Base-by-base conservation (phyloP, 2,329 filamentous ascomycete species). In the Huntiella abstrusa region DNA sequence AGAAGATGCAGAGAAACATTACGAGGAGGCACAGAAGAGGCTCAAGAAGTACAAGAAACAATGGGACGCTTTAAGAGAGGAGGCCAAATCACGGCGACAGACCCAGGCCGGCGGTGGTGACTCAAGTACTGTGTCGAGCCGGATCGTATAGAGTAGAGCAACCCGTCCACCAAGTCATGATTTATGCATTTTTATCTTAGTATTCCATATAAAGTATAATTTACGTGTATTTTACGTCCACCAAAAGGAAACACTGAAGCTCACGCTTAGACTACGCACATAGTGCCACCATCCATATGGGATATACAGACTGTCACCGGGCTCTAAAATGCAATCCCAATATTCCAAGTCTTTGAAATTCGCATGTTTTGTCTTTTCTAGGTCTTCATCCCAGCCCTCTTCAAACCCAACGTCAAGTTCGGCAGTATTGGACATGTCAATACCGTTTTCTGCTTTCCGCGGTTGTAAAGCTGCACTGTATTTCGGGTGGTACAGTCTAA, bases 271-370 rank as follows among this genome's bases (percentile, higher is more conserved):
- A 43, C 85, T 85, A 50, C 83, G 70, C 3, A 96, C 83, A 60
- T 95, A 96, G 65, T 98, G 91, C 91, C 91, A 98, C 88, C 91
- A 98, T 0, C 88, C 91, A 4, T 84, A 70, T 0, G 91, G 91
- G 45, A 98, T 83, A 58, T 94, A 91, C 45, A 98, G 59, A 52
- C 77, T 81, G 45, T 98, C 86, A 0, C 88, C 91, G 1, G 82
- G 80, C 28, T 71, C 74, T 4, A 98, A 63, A 1, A 96, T 70
- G 47, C 78, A 78, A 56, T 98, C 91, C 33, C 82, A 62, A 57
- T 80, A 88, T 65, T 58, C 62, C 59, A 12, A 56, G 56, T 40
- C 61, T 59, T 6, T 62, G 60, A 2, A 64, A 59, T 2, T 62
- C 65, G 15, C 54, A 54, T 35, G 13, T 16, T 13, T 37, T 46